These are phyloP conservation scores for Bimuria novae-zelandiae DNA, from an alignment of 2,329 filamentous ascomycete genomes.

Conservation along the genomic window DNA sequence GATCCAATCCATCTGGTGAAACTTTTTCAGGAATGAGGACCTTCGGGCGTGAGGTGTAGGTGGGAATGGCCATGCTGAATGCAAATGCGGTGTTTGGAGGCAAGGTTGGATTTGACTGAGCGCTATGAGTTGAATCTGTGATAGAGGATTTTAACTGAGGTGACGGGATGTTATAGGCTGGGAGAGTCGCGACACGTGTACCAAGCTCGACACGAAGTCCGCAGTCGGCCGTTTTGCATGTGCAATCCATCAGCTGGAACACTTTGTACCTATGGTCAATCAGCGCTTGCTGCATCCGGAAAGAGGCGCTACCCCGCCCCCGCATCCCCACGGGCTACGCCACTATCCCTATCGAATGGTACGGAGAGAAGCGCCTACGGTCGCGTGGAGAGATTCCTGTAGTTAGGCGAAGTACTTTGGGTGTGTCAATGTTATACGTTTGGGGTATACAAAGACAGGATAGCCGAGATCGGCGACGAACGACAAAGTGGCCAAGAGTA, in stretches of 20 bases:
- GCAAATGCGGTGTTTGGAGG: not conserved
- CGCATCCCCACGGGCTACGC: constrained; percentile 35
- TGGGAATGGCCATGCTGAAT: constrained; percentile 37
- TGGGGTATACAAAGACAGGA: not conserved
- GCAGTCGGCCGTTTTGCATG: constrained; percentile 16
- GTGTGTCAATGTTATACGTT: not conserved
- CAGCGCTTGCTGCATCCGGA: constrained; percentile 24
- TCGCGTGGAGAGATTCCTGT: not conserved
- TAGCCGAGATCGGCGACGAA: not conserved
- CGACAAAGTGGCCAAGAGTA: not conserved
- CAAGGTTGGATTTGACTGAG: too few species aligned
- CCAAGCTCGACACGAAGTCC: not conserved
- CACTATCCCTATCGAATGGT: constrained; percentile 13
- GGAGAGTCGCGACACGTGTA: not conserved
- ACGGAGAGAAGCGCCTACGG: not conserved
- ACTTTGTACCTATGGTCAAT: constrained; percentile 18
- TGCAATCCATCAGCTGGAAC: constrained; percentile 30
- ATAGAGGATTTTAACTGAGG: not conserved
- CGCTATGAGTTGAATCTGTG: not conserved
- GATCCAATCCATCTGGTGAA: constrained; percentile 74
- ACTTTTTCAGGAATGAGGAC: constrained; percentile 80
- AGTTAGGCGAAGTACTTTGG: not conserved
- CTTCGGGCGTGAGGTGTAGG: constrained; percentile 47
- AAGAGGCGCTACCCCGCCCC: constrained; percentile 39
- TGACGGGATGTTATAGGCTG: too few species aligned